Base-by-base conservation (phyloP, 441 rosid species). In the Jatropha multifida region DNA sequence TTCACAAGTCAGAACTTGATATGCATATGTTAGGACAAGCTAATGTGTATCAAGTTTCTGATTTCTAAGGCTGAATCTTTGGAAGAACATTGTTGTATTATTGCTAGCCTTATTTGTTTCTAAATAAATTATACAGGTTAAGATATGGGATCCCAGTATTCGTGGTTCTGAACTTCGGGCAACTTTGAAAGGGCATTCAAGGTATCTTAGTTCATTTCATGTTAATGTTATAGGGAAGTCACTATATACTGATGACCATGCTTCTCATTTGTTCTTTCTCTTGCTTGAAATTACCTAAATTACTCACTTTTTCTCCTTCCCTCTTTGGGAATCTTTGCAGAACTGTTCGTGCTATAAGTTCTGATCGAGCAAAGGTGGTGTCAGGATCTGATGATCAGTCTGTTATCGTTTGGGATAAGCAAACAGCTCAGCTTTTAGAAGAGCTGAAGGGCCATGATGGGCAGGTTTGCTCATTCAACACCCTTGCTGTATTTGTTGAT, bases 331-430 rank as follows among this genome's bases (percentile, higher is more conserved):
- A 79, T 44, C 71, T n/a, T 44, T 83, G 85, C 88, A 94, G 99
- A 80, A 88, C 98, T 76, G 85, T 96, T 56, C 97, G 98, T 69
- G 92, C 99, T 74, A 92, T 96, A 83, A 96, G 94, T 87, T 96
- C 99, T 82, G 99, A 96, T 83, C 82, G 98, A 85, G 96, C 88
- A 76, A 96, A 96, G 90, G 88, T 96, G 65, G 99, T 94, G 67
- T 96, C 99, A 38, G 99, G 99, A 83, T 92, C 99, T 54, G 99
- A 96, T 85, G 99, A 96, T 85, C 92, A 85, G 74, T 90, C 98
- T 81, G 89, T 96, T 74, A 86, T 94, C 74, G 98, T 96, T 65
- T 96, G 99, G 99, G 98, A 96, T 81, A 96, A 96, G 87, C 98
- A 94, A 83, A 92, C 97, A 77, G 85, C 88, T 64, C 94, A 90